phyloP scores from a whole-genome alignment of 768 basidiomycete species.

The Butyriboletus loyo region DNA sequence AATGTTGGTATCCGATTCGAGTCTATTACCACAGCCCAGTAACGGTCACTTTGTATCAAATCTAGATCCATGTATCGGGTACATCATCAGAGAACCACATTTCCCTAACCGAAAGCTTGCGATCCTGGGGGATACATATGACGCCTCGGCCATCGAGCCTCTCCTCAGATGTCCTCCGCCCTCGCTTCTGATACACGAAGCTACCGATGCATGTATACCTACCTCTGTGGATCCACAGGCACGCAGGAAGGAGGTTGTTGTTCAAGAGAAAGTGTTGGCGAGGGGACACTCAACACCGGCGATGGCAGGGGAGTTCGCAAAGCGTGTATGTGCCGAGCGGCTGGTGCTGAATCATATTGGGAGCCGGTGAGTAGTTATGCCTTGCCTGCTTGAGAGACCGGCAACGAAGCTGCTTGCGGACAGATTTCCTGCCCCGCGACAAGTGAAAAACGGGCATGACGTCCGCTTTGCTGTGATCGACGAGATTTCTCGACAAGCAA shows the following conservation, averaged over 20 bases:
- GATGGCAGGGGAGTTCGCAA: slow-evolving; percentile 78
- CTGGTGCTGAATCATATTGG: slow-evolving; percentile 81
- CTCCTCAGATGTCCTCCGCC: slow-evolving; percentile 49
- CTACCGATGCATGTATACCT: slow-evolving; percentile 74
- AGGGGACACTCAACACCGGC: slow-evolving; percentile 77
- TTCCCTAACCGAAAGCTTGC: slow-evolving; percentile 58
- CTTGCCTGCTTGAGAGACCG: not conserved
- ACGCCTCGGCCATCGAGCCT: slow-evolving; percentile 57
- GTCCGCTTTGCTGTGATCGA: slow-evolving; percentile 45
- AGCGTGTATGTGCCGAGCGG: slow-evolving; percentile 50
- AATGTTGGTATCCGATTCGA: not conserved
- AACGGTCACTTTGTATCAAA: not conserved
- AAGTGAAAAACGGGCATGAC: slow-evolving; percentile 28
- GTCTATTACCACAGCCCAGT: not conserved
- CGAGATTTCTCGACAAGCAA: slow-evolving; percentile 66
- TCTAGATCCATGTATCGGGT: slow-evolving; percentile 77
- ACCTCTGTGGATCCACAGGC: slow-evolving; percentile 47
- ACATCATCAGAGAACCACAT: slow-evolving; percentile 61
- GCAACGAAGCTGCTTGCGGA: not conserved
- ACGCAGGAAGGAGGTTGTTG: slow-evolving; percentile 39
- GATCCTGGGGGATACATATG: slow-evolving; percentile 75
- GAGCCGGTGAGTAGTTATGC: slow-evolving; percentile 43
- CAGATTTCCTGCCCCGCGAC: slow-evolving; percentile 54
- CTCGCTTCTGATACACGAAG: slow-evolving; percentile 82
- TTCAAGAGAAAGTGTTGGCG: slow-evolving; percentile 49